These are phyloP conservation scores for Phytophthora palmivora DNA, from an alignment of 352 stramenopile species.

Conservation along the genomic window DNA sequence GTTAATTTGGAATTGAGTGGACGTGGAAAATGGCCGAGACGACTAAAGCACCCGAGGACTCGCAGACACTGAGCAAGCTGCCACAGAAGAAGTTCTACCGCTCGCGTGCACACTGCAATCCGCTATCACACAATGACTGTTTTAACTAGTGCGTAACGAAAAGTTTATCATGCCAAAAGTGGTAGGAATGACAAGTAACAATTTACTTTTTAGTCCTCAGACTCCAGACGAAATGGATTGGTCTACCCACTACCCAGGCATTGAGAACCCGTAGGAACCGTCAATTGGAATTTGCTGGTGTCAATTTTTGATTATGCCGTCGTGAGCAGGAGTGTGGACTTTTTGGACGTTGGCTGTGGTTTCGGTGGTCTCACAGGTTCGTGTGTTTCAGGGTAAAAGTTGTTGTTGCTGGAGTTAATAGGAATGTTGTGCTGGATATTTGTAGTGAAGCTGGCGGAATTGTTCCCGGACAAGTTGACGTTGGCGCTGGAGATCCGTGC, in stretches of 20 bases:
- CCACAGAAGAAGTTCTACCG: conserved; percentile 98
- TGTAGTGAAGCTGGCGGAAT: conserved; percentile 88
- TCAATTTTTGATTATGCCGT: conserved; percentile 8
- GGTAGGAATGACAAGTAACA: conserved; percentile 4
- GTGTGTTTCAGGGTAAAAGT: not conserved
- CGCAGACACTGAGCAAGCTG: conserved; percentile 48
- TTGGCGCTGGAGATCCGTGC: conserved; percentile 97
- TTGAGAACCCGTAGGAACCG: conserved; percentile 69
- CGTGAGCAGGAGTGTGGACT: conserved; percentile 80
- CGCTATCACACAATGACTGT: conserved; percentile 96
- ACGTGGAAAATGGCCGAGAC: conserved; percentile 37
- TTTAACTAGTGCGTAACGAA: conserved; percentile 91
- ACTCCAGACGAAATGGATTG: conserved; percentile 93
- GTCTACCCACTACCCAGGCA: conserved; percentile 92
- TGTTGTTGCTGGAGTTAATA: not conserved
- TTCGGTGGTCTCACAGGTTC: conserved; percentile 96
- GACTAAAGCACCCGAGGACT: conserved; percentile 16
- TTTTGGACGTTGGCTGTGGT: conserved; percentile 97
- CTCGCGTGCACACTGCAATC: conserved; percentile 96
- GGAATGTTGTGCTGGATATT: conserved; percentile 1
- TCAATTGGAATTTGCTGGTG: not conserved
- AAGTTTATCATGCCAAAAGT: not conserved
- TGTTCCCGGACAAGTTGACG: conserved; percentile 95
- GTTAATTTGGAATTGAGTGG: conserved; percentile 24
- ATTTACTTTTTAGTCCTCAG: conserved; percentile 58